phyloP scores from a whole-genome alignment of 495 filamentous ascomycete genomes.

The Penicillium egyptiacum region DNA sequence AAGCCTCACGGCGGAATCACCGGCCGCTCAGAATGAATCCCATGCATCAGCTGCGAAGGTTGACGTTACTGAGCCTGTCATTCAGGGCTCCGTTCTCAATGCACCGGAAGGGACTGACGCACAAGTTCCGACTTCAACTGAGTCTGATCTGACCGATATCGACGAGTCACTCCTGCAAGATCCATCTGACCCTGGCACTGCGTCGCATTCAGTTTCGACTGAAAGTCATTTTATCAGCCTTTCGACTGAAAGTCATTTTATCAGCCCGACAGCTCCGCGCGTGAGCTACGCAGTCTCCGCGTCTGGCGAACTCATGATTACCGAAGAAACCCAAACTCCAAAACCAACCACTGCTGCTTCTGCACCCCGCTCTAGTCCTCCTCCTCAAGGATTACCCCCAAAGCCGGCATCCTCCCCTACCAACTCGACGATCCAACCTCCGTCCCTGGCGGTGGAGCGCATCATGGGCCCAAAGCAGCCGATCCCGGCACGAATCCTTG shows the following conservation, averaged over 20 bases:
- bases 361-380: background rate
- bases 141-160: background rate
- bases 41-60: background rate
- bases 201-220: background rate
- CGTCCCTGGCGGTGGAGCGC: background rate
- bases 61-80: background rate
- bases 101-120: background rate
- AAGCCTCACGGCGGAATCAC: background rate
- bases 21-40: background rate
- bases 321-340: background rate
- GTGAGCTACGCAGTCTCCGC: background rate
- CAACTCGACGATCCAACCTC: background rate
- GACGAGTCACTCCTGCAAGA: background rate
- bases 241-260: background rate
- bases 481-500: background rate
- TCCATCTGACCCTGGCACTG: background rate
- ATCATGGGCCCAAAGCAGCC: background rate
- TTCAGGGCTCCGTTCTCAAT: background rate
- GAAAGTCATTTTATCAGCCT: background rate
- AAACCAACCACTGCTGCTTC: background rate
- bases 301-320: background rate
- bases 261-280: background rate
- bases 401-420: background rate
- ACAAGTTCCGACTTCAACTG: background rate
- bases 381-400: background rate